These are phyloP conservation scores for Aspergillus texensis DNA, from an alignment of 2,329 filamentous ascomycete species.

Conservation along the genomic window DNA sequence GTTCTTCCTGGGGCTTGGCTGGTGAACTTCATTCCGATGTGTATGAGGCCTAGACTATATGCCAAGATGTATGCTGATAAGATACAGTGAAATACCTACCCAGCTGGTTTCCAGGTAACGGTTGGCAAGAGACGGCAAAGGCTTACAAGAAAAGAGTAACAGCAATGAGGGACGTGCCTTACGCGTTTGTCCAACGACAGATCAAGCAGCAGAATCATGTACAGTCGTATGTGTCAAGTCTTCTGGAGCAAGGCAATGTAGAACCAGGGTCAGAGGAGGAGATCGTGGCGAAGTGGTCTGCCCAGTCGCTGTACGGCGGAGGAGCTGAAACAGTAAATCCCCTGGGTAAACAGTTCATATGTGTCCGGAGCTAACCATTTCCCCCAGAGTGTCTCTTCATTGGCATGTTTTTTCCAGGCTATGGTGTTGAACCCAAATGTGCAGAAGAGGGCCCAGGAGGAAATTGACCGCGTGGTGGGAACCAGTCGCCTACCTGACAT, in stretches of 20 bases:
- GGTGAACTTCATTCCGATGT: not conserved
- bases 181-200: slow-evolving; percentile 1
- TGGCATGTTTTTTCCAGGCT: slow-evolving; percentile 2
- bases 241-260: not conserved
- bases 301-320: not conserved
- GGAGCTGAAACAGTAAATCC: slow-evolving; percentile 2
- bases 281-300: not conserved
- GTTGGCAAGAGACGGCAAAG: not conserved
- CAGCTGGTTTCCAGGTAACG: slow-evolving; percentile 1
- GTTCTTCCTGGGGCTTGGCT: not conserved
- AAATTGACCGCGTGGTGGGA: slow-evolving; percentile 6
- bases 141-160: not conserved
- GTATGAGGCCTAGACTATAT: not conserved
- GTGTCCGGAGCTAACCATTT: no score
- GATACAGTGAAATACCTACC: slow-evolving; percentile 4
- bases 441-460: slow-evolving; percentile 2
- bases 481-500: not conserved
- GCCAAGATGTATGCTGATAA: no score
- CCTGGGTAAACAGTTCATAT: not conserved
- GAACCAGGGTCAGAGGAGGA: not conserved
- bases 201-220: not conserved
- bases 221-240: not conserved
- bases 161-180: not conserved
- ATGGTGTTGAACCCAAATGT: slow-evolving; percentile 2
- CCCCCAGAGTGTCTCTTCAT: not conserved